Conservation (phyloP, 2,329 filamentous ascomycete genomes). For the Colletotrichum sp. region DNA sequence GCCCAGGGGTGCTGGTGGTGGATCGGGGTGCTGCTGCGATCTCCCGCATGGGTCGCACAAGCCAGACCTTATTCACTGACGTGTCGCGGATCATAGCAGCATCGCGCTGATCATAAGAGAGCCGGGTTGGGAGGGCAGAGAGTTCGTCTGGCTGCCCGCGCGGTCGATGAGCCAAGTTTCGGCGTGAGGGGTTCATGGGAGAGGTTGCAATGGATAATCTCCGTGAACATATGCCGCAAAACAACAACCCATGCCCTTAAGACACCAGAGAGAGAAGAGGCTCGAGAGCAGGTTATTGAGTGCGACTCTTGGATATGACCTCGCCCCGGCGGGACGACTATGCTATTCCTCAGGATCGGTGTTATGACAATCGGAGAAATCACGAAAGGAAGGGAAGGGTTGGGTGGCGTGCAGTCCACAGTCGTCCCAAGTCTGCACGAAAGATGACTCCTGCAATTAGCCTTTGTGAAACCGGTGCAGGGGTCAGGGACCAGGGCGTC, state of each 20-base stretch:
- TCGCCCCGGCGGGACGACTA: neutral
- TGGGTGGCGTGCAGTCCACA: neutral
- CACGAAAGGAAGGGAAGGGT: neutral
- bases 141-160: neutral
- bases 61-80: slow-evolving; percentile 20
- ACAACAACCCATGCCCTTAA: neutral
- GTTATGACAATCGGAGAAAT: neutral
- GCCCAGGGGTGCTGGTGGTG: neutral
- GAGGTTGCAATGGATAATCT: neutral
- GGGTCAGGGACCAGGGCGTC: neutral
- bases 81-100: slow-evolving; percentile 4
- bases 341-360: neutral
- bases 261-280: neutral
- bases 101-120: neutral
- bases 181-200: neutral
- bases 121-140: neutral
- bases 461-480: slow-evolving; percentile 12
- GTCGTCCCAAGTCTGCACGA: slow-evolving; percentile 15
- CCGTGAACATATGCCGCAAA: neutral
- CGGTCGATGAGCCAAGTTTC: neutral
- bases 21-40: neutral
- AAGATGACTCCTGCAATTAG: slow-evolving; percentile 17
- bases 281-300: neutral
- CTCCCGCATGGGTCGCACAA: slow-evolving; percentile 20
- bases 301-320: neutral